These are phyloP conservation scores for Ceratocystis diversiconidia DNA, from an alignment of 2,329 filamentous ascomycete species.

Conservation along the genomic window DNA sequence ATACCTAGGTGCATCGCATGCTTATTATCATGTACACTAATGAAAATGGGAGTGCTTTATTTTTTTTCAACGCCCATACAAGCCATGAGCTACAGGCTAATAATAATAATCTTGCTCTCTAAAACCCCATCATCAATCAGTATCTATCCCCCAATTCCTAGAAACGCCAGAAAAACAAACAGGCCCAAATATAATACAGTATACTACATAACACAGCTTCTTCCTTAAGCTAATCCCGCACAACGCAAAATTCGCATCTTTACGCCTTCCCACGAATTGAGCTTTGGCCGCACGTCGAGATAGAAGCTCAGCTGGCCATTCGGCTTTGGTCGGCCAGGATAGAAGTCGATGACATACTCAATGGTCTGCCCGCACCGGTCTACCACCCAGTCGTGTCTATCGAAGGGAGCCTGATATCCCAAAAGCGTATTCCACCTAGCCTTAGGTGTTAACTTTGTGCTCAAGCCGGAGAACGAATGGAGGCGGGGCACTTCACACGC, in stretches of 20 bases:
- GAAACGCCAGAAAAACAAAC: constrained; percentile 20
- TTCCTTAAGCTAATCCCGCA: constrained; percentile 31
- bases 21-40: too few species aligned
- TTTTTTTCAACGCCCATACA: not conserved
- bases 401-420: constrained; percentile 86
- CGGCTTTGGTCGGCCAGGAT: constrained; percentile 48
- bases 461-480: constrained; percentile 67
- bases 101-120: not conserved
- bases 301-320: constrained; percentile 43
- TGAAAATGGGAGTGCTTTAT: constrained; percentile 4
- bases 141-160: constrained; percentile 1
- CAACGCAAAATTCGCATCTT: constrained; percentile 47
- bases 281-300: constrained; percentile 52
- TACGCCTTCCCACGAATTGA: constrained; percentile 53
- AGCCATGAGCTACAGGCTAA: not conserved
- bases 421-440: constrained; percentile 70
- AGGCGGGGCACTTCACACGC: constrained; percentile 63
- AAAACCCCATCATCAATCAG: not conserved
- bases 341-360: constrained; percentile 98
- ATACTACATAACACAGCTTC: constrained; percentile 11
- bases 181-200: constrained; percentile 20
- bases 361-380: constrained; percentile 74
- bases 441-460: constrained; percentile 57
- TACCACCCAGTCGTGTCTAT: constrained; percentile 93
- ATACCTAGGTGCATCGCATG: too few species aligned